Evolutionary conservation across 306 rosid genomes (phyloP).

Genomic region (Trifolium pratense): DNA sequence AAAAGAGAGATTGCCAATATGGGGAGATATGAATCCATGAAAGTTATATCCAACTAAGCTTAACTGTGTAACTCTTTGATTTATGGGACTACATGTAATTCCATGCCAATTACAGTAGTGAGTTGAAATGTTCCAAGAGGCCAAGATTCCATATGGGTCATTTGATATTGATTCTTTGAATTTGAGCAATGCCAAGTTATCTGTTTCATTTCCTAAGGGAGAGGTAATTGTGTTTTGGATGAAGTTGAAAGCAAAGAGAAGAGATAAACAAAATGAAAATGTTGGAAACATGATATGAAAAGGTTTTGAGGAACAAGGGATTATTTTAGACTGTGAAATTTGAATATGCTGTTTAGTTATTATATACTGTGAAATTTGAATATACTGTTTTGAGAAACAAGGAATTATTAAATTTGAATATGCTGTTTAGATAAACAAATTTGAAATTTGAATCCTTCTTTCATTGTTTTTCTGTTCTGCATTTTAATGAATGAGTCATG

Average conservation of each 20-base stretch:
- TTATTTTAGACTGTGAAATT: background rate
- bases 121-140: conserved; percentile 46
- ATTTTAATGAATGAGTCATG: no score
- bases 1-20: background rate
- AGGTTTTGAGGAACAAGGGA: background rate
- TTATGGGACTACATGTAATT: conserved; percentile 34
- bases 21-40: conserved; percentile 11
- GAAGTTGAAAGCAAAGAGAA: background rate
- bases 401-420: no score
- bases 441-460: no score
- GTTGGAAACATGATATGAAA: background rate
- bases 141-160: conserved; percentile 30
- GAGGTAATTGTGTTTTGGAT: background rate
- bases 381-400: no score
- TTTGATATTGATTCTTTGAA: conserved; percentile 31
- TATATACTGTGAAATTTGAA: no score
- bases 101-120: conserved; percentile 52
- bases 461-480: no score
- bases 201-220: background rate
- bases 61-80: conserved; percentile 11
- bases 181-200: conserved; percentile 39
- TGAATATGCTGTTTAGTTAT: no score
- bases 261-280: background rate
- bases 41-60: background rate
- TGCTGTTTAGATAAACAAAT: no score